Percentiles rank a stretch among this genome's conserved stretches.
These are phyloP conservation scores for Diospyros lotus DNA, from an alignment of 148 eudicot species.

Conservation along the genomic window DNA sequence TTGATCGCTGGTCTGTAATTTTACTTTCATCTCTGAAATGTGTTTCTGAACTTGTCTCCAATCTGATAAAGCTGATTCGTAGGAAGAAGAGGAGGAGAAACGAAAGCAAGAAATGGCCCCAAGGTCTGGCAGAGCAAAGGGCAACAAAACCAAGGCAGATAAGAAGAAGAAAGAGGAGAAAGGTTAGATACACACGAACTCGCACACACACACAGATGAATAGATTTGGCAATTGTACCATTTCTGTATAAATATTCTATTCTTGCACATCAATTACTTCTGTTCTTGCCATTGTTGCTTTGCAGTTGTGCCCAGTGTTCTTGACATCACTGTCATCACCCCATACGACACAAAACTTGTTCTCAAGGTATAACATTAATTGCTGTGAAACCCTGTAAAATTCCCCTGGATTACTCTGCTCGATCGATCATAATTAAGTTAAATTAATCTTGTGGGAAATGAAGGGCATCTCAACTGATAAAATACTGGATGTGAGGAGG, in stretches of 20 bases:
- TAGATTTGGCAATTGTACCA: not conserved
- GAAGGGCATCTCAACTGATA: slow-evolving; percentile 94
- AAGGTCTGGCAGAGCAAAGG: slow-evolving; percentile 69
- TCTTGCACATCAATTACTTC: not conserved
- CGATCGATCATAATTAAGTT: not conserved
- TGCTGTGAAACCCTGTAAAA: too few relatives aligned
- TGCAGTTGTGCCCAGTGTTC: slow-evolving; percentile 85
- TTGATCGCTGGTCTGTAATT: not conserved
- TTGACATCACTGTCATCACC: slow-evolving; percentile 76
- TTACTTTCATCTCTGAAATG: slow-evolving; percentile 10
- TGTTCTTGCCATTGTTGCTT: not conserved
- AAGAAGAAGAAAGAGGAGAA: slow-evolving; percentile 94
- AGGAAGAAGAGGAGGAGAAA: slow-evolving; percentile 1
- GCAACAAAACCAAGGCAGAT: slow-evolving; percentile 64
- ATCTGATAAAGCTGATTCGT: not conserved
- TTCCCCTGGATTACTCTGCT: not conserved
- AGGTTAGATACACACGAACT: slow-evolving; percentile 26
- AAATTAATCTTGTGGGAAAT: slow-evolving; percentile 8
- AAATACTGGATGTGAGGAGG: slow-evolving; percentile 79
- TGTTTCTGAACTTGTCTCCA: slow-evolving; percentile 16
- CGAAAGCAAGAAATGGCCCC: slow-evolving; percentile 63
- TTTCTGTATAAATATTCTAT: not conserved
- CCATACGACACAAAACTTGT: slow-evolving; percentile 79
- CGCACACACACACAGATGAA: not conserved
- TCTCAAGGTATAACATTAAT: slow-evolving; percentile 53